These are phyloP conservation scores for Bipolaris oryzae DNA, from an alignment of 2,329 filamentous ascomycete species.

Conservation along the genomic window DNA sequence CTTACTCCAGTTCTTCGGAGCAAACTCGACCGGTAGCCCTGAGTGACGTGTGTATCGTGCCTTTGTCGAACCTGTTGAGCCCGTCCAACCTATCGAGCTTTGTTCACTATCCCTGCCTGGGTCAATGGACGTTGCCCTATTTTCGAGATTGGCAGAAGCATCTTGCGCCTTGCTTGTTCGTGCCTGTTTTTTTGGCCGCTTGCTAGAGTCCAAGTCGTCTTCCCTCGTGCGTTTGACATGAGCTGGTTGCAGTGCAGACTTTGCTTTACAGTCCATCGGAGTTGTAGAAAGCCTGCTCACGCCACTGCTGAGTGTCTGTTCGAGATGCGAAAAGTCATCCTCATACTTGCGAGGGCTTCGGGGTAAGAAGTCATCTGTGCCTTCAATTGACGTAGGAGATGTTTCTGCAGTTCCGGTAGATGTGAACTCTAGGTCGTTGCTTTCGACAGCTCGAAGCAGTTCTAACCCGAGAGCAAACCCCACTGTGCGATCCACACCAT, in stretches of 20 bases:
- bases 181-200: not conserved
- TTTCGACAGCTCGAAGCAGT: conserved; percentile 45
- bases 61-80: not conserved
- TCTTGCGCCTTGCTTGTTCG: not conserved
- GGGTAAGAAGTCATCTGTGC: not conserved
- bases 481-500: conserved; percentile 74
- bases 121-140: not conserved
- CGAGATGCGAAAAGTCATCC: too few relatives aligned
- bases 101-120: not conserved
- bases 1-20: conserved; percentile 23
- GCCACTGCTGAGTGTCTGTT: too few relatives aligned
- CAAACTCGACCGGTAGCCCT: conserved; percentile 17
- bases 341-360: too few relatives aligned
- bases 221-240: not conserved
- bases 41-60: conserved; percentile 24
- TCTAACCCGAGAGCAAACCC: conserved; percentile 69
- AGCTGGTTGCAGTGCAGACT: too few relatives aligned
- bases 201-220: not conserved
- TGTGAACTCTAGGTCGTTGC: not conserved
- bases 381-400: not conserved
- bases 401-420: not conserved
- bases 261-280: too few relatives aligned
- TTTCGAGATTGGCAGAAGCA: not conserved
- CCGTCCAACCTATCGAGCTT: not conserved
- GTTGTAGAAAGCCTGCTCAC: too few relatives aligned